Evolutionary conservation across 1,284 basidiomycete genomes (phyloP), one percentile per base, ranked within the genome.

Genomic region (Earliella scabrosa): DNA sequence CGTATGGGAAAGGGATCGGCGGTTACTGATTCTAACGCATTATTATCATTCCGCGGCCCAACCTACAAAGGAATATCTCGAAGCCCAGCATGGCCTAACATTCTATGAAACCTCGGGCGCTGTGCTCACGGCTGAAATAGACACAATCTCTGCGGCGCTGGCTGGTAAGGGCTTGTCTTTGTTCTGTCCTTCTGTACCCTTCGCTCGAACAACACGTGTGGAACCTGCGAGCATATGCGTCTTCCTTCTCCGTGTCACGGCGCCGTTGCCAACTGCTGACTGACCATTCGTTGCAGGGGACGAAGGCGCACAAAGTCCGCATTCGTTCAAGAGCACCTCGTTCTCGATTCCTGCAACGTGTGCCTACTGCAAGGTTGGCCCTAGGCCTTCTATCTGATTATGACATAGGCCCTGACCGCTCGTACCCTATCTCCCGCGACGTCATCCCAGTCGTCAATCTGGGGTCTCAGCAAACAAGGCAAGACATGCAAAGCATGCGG

Each of bases 301-400:
- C 64, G 80, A 86, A 65, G 92, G 90, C 27, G 80, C 75, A 21
- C 82, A 85, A 66, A 77, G 73, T 51, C 91, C 88, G 2, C 92
- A 93, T 70, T 77, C 81, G 13, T 94, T 93, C 78, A 94, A 93
- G 72, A 85, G 86, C 59, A 85, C 89, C 3, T 85, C 87, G 2
- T 94, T 94, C 71, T 91, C 90, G 20, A 92, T 93, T 47, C 92
- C 92, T 3, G 88, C 89, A 2, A 78, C 82, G 44, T 94, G 92
- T 62, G 86, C 81, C 13, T 91, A 91, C 65, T 94, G 92, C 76
- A 87, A 89, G 80, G 90, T 88, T 64, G 41, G 74, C 61, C 23
- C n/a, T 14, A 41, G 26, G 36, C 35, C 45, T 47, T 43, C 21
- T 29, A 26, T 35, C 21, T 34, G 21, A 29, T 23, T 29, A 21